phyloP scores from a whole-genome alignment of 805 yeast genomes.

The Yarrowia deformans region DNA sequence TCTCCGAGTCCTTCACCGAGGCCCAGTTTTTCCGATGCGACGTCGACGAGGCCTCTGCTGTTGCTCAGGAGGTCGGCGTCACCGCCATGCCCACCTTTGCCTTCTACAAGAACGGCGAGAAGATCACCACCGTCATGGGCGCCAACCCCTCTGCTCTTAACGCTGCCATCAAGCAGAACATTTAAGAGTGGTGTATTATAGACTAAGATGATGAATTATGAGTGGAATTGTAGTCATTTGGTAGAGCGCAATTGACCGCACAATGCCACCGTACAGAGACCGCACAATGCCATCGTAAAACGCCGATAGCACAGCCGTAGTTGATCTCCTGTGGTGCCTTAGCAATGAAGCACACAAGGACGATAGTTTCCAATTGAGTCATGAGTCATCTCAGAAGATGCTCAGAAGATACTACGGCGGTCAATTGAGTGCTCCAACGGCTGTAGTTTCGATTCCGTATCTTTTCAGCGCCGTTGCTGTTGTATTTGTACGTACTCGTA shows the following conservation, averaged over 20 bases:
- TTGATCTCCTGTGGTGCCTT: constrained; percentile 1
- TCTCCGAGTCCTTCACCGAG: constrained; percentile 59
- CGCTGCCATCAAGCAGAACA: constrained; percentile 70
- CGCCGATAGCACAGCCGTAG: no score
- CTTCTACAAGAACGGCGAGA: constrained; percentile 83
- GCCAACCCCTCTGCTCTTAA: constrained; percentile 69
- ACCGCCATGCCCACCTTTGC: constrained; percentile 73
- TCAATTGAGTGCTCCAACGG: no score
- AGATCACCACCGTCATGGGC: constrained; percentile 82
- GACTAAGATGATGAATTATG: not conserved
- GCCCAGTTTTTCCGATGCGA: constrained; percentile 89
- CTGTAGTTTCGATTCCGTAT: no score
- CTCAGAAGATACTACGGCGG: no score
- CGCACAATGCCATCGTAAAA: no score
- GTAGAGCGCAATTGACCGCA: no score
- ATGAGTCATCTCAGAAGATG: not conserved
- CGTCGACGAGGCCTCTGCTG: constrained; percentile 80
- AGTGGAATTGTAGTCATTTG: no score
- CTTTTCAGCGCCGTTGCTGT: no score
- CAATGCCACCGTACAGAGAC: no score
- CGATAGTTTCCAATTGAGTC: not conserved
- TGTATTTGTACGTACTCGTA: no score
- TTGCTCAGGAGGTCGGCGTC: constrained; percentile 73
- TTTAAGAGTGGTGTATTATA: constrained; percentile 40
- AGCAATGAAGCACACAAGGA: not conserved